These are phyloP conservation scores for Scutellaria galericulata DNA, from an alignment of 257 asterid genomes.

Conservation along the genomic window DNA sequence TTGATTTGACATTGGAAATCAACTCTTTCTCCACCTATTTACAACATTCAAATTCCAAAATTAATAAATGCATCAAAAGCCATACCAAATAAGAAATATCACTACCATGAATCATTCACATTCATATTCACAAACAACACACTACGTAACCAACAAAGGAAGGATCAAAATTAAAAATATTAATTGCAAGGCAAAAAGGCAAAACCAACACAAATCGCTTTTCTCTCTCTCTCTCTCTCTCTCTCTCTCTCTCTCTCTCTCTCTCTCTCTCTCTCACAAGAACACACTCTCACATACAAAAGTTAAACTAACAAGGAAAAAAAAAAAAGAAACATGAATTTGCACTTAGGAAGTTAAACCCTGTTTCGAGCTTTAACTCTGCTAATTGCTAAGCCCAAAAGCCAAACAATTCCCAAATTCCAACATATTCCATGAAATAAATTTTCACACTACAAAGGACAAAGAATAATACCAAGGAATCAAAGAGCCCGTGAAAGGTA, in stretches of 20 bases:
- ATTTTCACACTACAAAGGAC: constrained; percentile 3
- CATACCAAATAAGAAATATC: not conserved
- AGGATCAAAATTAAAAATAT: no score
- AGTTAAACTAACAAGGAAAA: not conserved
- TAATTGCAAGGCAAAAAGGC: not conserved
- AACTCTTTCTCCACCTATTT: constrained; percentile 37
- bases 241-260: not conserved
- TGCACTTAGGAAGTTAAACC: constrained; percentile 3
- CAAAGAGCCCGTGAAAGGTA: not conserved
- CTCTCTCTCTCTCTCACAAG: not conserved
- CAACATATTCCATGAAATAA: not conserved
- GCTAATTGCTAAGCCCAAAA: constrained; percentile 12
- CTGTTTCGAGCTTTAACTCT: constrained; percentile 14
- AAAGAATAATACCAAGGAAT: constrained; percentile 21
- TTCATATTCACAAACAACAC: not conserved
- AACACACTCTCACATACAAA: no score
- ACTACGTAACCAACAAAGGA: no score
- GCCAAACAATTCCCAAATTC: constrained; percentile 20
- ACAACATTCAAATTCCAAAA: constrained; percentile 27
- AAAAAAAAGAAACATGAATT: constrained; percentile 9
- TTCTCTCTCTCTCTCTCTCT: not conserved
- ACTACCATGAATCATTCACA: not conserved
- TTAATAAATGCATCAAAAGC: not conserved
- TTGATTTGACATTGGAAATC: constrained; percentile 52
- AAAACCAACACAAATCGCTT: not conserved